Conservation (phyloP, 129 eudicot genomes). For the Artemisia argyi region DNA sequence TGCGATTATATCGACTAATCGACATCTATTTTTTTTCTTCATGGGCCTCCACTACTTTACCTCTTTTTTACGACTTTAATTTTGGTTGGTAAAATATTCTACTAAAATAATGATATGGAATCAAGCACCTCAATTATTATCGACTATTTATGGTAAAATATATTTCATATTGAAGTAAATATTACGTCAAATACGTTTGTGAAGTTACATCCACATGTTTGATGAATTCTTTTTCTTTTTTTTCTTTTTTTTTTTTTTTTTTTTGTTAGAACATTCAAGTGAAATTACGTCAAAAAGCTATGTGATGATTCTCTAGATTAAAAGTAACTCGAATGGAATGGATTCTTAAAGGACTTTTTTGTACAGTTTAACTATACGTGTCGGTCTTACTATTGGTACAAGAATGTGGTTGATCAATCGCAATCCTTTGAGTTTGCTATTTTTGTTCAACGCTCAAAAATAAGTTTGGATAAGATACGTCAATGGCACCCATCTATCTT, state of each 20-base stretch:
- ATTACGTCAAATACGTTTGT: too few species aligned
- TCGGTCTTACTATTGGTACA: constrained; percentile 12
- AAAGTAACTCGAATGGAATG: background rate
- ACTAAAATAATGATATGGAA: too few species aligned
- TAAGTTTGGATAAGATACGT: constrained; percentile 5
- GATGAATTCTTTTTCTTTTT: too few species aligned
- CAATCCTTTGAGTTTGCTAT: background rate
- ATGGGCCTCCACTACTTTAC: constrained; percentile 6
- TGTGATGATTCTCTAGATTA: background rate
- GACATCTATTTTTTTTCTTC: background rate
- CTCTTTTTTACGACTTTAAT: background rate
- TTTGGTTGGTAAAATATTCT: background rate
- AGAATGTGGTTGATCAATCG: constrained; percentile 12
- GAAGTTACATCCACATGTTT: too few species aligned
- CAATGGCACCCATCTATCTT: background rate
- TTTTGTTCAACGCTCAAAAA: background rate
- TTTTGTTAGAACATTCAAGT: too few species aligned
- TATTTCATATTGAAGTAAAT: too few species aligned
- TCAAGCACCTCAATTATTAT: too few species aligned
- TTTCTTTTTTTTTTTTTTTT: too few species aligned
- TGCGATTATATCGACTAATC: background rate
- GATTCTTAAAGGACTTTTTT: background rate
- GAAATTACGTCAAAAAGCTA: too few species aligned
- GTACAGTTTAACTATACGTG: background rate
- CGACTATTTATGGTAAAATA: too few species aligned